phyloP scores from a whole-genome alignment of 306 rosid species.

The Trichosanthes truncata region DNA sequence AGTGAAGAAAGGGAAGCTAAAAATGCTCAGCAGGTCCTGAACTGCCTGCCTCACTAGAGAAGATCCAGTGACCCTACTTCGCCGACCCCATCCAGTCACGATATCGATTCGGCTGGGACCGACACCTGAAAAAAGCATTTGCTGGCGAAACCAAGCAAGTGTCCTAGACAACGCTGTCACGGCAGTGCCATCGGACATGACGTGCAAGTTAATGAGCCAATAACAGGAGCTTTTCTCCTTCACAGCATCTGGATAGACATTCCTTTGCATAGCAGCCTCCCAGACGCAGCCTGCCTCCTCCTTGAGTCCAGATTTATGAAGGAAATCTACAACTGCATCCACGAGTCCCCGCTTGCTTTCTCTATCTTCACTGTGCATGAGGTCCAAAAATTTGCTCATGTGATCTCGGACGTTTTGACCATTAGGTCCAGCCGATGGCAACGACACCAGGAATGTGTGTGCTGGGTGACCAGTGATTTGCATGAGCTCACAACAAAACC shows the following conservation, averaged over 20 bases:
- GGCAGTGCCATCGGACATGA: constrained; percentile 95
- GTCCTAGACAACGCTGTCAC: constrained; percentile 82
- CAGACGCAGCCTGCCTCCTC: constrained; percentile 96
- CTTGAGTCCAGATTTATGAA: constrained; percentile 91
- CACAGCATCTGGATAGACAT: constrained; percentile 81
- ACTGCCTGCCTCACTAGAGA: constrained; percentile 84
- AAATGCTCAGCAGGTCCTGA: constrained; percentile 52
- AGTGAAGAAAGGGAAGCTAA: constrained; percentile 76
- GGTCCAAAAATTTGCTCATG: constrained; percentile 57
- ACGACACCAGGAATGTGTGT: constrained; percentile 56
- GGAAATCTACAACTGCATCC: constrained; percentile 97
- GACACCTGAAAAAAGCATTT: constrained; percentile 63
- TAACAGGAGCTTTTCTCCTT: constrained; percentile 70
- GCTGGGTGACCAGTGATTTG: constrained; percentile 79
- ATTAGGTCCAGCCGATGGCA: constrained; percentile 88
- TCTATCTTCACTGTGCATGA: constrained; percentile 86
- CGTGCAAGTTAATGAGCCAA: constrained; percentile 96
- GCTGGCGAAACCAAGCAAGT: constrained; percentile 75
- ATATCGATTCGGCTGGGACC: constrained; percentile 79
- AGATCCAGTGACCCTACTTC: constrained; percentile 80
- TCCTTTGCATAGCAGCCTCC: constrained; percentile 84
- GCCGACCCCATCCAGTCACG: constrained; percentile 92
- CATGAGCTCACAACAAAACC: constrained; percentile 70
- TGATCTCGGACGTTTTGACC: constrained; percentile 87
- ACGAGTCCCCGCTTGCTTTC: constrained; percentile 93